Conservation (phyloP, 352 stramenopile species). For the Phytopythium aichiense region DNA sequence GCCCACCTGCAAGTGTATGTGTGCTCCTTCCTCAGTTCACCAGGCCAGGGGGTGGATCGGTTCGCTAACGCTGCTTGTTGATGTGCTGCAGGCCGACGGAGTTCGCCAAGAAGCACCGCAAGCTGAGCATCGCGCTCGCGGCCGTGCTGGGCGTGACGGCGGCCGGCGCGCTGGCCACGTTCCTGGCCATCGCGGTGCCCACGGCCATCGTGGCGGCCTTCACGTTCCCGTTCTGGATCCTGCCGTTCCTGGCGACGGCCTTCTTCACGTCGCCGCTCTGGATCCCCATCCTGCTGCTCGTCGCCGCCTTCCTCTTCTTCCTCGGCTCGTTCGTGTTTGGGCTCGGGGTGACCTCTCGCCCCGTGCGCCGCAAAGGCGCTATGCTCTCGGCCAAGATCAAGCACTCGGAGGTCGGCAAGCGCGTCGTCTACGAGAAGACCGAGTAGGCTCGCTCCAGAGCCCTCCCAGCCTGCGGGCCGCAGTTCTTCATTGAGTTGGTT, state of each 20-base stretch:
- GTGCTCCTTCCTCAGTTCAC: background rate
- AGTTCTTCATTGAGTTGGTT: background rate
- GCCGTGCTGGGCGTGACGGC: constrained; percentile 47
- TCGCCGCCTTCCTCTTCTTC: constrained; percentile 63
- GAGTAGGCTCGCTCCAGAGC: constrained; percentile 18
- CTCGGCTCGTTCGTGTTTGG: constrained; percentile 68
- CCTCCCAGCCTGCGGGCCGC: background rate
- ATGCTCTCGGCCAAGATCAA: constrained; percentile 75
- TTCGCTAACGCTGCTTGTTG: too few species aligned
- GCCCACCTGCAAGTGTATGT: constrained; percentile 43
- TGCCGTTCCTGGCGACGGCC: constrained; percentile 63
- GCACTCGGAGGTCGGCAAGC: constrained; percentile 75
- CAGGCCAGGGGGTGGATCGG: too few species aligned
- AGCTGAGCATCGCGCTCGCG: constrained; percentile 55
- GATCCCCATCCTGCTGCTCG: constrained; percentile 61
- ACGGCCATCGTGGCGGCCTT: constrained; percentile 65
- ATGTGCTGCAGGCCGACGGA: constrained; percentile 33
- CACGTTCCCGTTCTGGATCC: constrained; percentile 84
- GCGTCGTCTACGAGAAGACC: constrained; percentile 81
- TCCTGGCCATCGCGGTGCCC: constrained; percentile 66
- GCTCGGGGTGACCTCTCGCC: constrained; percentile 66
- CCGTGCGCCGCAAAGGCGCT: constrained; percentile 73
- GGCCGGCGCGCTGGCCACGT: constrained; percentile 47
- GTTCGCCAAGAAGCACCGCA: constrained; percentile 73
- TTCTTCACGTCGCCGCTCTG: constrained; percentile 83